Percentiles rank a stretch among this genome's conserved stretches.
Conservation (phyloP, 2,329 filamentous ascomycete genomes). For the Aureobasidium sp. region DNA sequence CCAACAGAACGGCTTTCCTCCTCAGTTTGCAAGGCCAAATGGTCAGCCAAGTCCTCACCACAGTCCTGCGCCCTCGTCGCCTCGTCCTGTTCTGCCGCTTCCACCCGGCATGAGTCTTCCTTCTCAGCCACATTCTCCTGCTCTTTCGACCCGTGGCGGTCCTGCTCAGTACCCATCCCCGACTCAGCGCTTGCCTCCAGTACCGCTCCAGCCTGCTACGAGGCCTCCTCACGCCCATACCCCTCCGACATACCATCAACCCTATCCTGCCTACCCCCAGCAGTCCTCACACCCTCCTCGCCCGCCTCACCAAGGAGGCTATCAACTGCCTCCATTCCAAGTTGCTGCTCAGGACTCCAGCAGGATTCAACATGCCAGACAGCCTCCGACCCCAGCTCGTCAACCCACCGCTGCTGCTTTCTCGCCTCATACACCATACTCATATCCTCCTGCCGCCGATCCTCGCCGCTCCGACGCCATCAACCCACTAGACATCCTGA, state of each 20-base stretch:
- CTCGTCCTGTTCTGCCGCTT: constrained; percentile 32
- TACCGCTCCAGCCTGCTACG: constrained; percentile 20
- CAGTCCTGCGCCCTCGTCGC: constrained; percentile 29
- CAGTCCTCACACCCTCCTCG: constrained; percentile 19
- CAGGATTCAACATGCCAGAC: constrained; percentile 22
- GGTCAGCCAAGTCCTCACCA: constrained; percentile 23
- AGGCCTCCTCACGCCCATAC: constrained; percentile 27
- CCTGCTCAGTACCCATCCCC: constrained; percentile 30
- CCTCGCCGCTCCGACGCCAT: constrained; percentile 9
- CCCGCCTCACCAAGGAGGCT: constrained; percentile 36
- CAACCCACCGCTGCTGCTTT: constrained; percentile 10
- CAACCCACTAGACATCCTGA: constrained; percentile 4
- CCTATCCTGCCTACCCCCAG: constrained; percentile 23
- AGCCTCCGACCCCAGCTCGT: constrained; percentile 12
- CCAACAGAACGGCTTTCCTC: constrained; percentile 34
- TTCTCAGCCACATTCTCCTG: constrained; percentile 21
- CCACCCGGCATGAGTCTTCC: constrained; percentile 30
- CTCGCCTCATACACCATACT: constrained; percentile 19
- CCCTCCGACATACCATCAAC: constrained; percentile 27
- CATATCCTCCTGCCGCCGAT: constrained; percentile 25
- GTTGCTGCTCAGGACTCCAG: constrained; percentile 39
- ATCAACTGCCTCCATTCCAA: constrained; percentile 44
- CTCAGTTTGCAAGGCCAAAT: constrained; percentile 23
- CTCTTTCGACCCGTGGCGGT: constrained; percentile 18
- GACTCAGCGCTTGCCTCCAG: constrained; percentile 22